A percentile compares a stretch with the other conserved stretches of the same genome.
Conservation (phyloP, 2,329 filamentous ascomycete genomes). For the Claviceps spartinae region DNA sequence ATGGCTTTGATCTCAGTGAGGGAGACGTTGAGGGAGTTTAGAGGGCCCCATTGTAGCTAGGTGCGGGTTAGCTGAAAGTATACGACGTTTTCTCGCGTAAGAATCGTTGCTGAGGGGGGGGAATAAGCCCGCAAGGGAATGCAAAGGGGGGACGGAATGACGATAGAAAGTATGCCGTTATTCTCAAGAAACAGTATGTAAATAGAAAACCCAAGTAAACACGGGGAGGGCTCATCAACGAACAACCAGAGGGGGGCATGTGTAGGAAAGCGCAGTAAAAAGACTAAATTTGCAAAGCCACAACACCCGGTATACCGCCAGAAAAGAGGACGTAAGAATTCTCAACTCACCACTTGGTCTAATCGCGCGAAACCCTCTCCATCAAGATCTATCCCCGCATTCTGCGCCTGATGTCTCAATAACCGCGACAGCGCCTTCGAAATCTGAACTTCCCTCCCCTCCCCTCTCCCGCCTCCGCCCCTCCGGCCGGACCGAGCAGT, state of each 20-base stretch:
- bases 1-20: constrained; percentile 58
- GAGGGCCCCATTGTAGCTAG: constrained; percentile 39
- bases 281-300: no score
- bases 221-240: no score
- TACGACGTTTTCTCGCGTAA: no score
- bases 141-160: no score
- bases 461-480: constrained; percentile 17
- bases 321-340: background rate
- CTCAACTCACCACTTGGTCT: constrained; percentile 41
- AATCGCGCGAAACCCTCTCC: constrained; percentile 44
- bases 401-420: constrained; percentile 41
- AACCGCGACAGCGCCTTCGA: constrained; percentile 41
- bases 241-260: no score
- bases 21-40: constrained; percentile 59
- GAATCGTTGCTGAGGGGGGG: no score
- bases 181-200: no score
- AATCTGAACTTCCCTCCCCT: constrained; percentile 31
- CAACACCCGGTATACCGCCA: background rate
- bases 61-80: background rate
- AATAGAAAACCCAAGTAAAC: no score
- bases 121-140: no score
- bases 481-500: constrained; percentile 11
- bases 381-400: constrained; percentile 44
- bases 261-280: no score
- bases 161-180: no score